Conservation (phyloP, 352 stramenopile species). For the Phytopythium boreale region DNA sequence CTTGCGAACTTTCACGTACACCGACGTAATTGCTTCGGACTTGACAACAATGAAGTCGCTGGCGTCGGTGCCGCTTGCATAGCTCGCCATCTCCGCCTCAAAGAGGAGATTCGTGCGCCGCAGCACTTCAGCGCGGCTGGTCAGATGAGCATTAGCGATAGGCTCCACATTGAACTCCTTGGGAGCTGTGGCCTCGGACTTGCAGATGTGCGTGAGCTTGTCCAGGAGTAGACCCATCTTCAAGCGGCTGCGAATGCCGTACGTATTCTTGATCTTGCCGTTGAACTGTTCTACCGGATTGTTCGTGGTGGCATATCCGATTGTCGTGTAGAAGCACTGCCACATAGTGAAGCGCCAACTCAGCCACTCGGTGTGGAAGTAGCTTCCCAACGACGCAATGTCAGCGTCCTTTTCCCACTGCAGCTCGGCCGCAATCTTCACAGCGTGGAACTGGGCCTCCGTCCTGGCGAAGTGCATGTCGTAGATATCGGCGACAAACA, state of each 20-base stretch:
- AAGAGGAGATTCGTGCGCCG: neutral
- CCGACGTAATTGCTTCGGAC: neutral
- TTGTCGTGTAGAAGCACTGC: neutral
- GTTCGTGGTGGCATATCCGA: neutral
- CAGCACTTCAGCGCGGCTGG: neutral
- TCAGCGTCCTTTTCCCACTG: neutral
- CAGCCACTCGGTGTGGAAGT: neutral
- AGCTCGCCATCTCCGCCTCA: too few relatives aligned
- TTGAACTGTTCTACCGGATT: neutral
- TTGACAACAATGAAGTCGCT: neutral
- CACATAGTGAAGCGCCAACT: neutral
- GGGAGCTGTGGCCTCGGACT: neutral
- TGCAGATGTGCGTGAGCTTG: neutral
- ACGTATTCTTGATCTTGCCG: neutral
- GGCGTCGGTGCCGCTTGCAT: too few relatives aligned
- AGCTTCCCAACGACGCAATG: neutral
- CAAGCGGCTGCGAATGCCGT: neutral
- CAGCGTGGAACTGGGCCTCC: neutral
- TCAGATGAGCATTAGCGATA: neutral
- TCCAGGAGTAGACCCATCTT: neutral
- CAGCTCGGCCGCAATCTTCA: neutral
- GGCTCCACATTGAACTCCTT: neutral
- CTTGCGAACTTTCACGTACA: neutral
- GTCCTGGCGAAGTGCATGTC: neutral
- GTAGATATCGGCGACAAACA: neutral